Conservation (phyloP, 2,329 filamentous ascomycete species). For the Davidsoniella virescens region DNA sequence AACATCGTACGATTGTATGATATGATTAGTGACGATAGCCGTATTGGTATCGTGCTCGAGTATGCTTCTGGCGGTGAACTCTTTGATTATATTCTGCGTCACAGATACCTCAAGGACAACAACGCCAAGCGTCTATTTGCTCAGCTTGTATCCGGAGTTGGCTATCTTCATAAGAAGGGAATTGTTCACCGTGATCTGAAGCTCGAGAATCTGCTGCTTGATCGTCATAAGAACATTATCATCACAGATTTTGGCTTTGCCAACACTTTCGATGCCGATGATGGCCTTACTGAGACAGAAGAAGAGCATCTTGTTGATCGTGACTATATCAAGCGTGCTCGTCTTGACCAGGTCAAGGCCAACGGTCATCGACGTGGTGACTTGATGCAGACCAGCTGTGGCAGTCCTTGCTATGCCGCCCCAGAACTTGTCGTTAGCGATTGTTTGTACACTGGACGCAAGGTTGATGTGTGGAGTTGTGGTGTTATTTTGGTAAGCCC, state of each 20-base stretch:
- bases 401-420: conserved; percentile 93
- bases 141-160: conserved; percentile 88
- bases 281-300: conserved; percentile 80
- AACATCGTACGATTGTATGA: conserved; percentile 96
- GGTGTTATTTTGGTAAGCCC: conserved; percentile 83
- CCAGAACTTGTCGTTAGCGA: conserved; percentile 96
- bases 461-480: conserved; percentile 98
- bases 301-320: conserved; percentile 75
- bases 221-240: conserved; percentile 96
- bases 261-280: conserved; percentile 82
- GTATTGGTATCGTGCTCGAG: conserved; percentile 96
- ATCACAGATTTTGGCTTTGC: conserved; percentile 99
- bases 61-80: conserved; percentile 95
- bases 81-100: conserved; percentile 95
- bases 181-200: conserved; percentile 97
- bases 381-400: conserved; percentile 97
- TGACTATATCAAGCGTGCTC: conserved; percentile 72
- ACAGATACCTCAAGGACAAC: conserved; percentile 89
- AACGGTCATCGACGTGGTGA: conserved; percentile 74
- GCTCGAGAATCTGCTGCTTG: conserved; percentile 84
- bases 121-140: conserved; percentile 83
- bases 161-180: conserved; percentile 95
- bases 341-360: conserved; percentile 62
- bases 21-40: conserved; percentile 93
- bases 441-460: conserved; percentile 88